Percentiles rank a stretch among this genome's conserved stretches.
Conservation (phyloP, 352 stramenopile species). For the Thalassiosira hispida region DNA sequence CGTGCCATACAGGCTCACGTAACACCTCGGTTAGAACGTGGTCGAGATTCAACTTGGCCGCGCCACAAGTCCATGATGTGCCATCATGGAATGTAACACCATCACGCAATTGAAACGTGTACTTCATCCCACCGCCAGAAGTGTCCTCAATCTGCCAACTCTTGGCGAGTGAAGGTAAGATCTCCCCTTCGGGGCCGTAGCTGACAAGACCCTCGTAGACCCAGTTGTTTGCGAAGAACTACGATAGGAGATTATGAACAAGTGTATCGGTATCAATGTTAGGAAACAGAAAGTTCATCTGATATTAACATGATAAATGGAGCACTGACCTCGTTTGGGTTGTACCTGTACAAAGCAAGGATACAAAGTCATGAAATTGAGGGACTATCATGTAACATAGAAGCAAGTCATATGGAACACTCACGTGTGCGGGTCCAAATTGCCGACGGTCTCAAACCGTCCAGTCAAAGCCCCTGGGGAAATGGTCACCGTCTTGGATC, state of each 20-base stretch:
- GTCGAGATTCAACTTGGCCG: conserved; percentile 78
- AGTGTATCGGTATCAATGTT: too few species aligned
- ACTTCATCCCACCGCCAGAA: conserved; percentile 26
- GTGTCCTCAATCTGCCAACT: conserved; percentile 44
- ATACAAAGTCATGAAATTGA: too few species aligned
- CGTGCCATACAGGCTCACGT: conserved; percentile 27
- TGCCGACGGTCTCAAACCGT: conserved; percentile 59
- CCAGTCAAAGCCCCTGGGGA: conserved; percentile 58
- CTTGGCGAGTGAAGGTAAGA: conserved; percentile 56
- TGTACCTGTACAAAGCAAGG: too few species aligned
- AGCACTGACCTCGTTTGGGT: not conserved
- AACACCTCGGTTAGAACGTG: conserved; percentile 64
- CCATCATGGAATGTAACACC: conserved; percentile 79
- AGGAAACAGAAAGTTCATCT: too few species aligned
- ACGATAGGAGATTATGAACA: too few species aligned
- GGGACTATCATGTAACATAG: too few species aligned
- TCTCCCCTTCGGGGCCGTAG: conserved; percentile 64
- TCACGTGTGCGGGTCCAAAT: conserved; percentile 63
- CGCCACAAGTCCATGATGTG: conserved; percentile 61
- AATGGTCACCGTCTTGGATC: conserved; percentile 59
- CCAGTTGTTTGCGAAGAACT: conserved; percentile 52
- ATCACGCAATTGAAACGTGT: conserved; percentile 69
- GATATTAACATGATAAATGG: not conserved
- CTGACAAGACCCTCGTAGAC: conserved; percentile 77
- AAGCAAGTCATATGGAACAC: not conserved